A percentile compares a stretch with the other conserved stretches of the same genome.
Conservation (phyloP, 768 basidiomycete species). For the Suillus subaureus region DNA sequence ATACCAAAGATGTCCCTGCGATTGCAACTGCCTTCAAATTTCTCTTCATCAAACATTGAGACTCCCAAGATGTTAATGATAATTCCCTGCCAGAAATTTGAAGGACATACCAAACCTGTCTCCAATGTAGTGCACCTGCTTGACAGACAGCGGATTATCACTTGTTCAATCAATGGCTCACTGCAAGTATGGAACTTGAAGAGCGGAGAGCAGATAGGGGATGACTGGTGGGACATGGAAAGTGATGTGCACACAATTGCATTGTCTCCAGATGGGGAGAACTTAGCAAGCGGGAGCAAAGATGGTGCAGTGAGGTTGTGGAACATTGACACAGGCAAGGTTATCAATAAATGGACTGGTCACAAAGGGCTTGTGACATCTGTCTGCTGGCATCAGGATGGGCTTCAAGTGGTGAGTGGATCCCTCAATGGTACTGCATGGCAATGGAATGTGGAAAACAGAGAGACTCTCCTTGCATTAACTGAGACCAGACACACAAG, state of each 20-base stretch:
- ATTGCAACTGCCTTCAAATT: not conserved
- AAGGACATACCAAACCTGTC: not conserved
- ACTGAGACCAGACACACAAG: not conserved
- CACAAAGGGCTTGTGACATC: not conserved
- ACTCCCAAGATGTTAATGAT: not conserved
- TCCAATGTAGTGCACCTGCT: not conserved
- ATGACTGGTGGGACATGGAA: not conserved
- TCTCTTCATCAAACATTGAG: not conserved
- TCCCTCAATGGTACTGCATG: not conserved
- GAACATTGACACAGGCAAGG: not conserved
- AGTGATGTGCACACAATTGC: not conserved
- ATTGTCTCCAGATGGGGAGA: not conserved
- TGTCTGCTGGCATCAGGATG: not conserved
- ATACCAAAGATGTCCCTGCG: not conserved
- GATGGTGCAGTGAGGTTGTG: not conserved
- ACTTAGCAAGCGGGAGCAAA: not conserved
- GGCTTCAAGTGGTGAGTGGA: not conserved
- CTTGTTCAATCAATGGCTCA: not conserved
- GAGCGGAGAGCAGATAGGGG: not conserved
- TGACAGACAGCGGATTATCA: not conserved
- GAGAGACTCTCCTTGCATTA: not conserved
- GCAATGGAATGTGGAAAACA: not conserved
- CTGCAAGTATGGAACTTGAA: not conserved
- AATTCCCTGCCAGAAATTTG: not conserved
- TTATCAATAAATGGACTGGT: not conserved